Base-by-base conservation (phyloP, 129 eudicot genomes). In the Gnaphalium uliginosum region DNA sequence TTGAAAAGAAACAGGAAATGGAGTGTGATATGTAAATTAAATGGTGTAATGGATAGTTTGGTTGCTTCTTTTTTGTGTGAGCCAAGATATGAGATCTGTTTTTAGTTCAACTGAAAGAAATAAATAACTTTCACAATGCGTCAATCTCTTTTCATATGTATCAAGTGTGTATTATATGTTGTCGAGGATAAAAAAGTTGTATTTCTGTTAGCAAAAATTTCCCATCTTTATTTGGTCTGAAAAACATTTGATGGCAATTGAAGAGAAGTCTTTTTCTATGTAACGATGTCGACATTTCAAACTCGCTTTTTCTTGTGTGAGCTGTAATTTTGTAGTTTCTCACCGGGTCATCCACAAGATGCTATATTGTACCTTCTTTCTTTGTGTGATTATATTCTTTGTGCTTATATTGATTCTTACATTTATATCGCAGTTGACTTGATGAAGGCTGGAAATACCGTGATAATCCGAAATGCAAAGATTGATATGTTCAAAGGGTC, bases 401-500 rank as follows among this genome's bases (percentile, higher is more conserved):
- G 53, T 46, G 53, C 53, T 46, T 46, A 46, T 14, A 14, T 6
- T 66, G 79, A 39, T 69, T 37, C 35, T 58, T 25, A 27, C 19
- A 24, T 18, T 0, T 35, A 8, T 15, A 24, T n/a, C 59, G 78
- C 96, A 90, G 96, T 90, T 75, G 96, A 90, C 56, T 73, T 87
- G 81, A 87, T 90, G 96, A 85, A 83, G 85, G 78, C 96, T 63
- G 96, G 85, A 48, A 78, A 64, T 48, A 87, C 96, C 50, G 84
- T 90, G 68, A 87, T 90, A 15, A 85, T 90, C 68, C 87, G 92
- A 23, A 90, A 90, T 83, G 85, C 96, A 5, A 90, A 90, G 82
- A 90, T 87, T 67, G 96, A 90, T 78, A 90, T 90, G 96, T 90
- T 87, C 73, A 89, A 85, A 84, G 89, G 96, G 17, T 86, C 89